Evolutionary conservation across 1,139 yeast genomes (phyloP).

Genomic region (Pichia sp.): DNA sequence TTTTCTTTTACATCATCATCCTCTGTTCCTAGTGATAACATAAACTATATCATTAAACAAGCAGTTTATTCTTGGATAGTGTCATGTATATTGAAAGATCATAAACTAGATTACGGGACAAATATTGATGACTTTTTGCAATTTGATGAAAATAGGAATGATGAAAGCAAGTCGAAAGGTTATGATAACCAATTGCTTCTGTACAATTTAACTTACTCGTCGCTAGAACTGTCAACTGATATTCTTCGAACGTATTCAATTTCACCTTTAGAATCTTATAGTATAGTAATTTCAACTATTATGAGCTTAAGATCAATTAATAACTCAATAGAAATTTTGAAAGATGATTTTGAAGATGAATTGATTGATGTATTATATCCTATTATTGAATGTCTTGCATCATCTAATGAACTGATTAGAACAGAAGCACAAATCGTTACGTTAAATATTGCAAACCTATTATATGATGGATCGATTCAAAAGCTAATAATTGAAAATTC

Average conservation of each 20-base stretch:
- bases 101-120: neutral
- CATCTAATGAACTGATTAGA: slow-evolving; percentile 38
- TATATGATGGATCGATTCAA: slow-evolving; percentile 54
- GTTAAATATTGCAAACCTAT: slow-evolving; percentile 41
- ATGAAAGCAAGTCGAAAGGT: slow-evolving; percentile 5
- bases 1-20: neutral
- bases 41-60: neutral
- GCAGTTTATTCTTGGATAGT: slow-evolving; percentile 20
- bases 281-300: slow-evolving; percentile 14
- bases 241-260: slow-evolving; percentile 14
- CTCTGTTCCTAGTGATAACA: neutral
- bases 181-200: slow-evolving; percentile 2
- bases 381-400: slow-evolving; percentile 48
- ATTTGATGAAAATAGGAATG: slow-evolving; percentile 20
- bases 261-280: slow-evolving; percentile 5
- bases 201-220: slow-evolving; percentile 11
- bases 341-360: slow-evolving; percentile 39
- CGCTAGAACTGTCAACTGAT: slow-evolving; percentile 17
- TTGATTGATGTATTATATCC: slow-evolving; percentile 52
- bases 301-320: slow-evolving; percentile 40
- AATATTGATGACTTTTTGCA: slow-evolving; percentile 25
- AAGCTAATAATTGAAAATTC: slow-evolving; percentile 57
- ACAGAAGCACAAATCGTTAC: slow-evolving; percentile 42
- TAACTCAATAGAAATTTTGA: slow-evolving; percentile 34
- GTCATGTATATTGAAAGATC: slow-evolving; percentile 8